Evolutionary conservation across 2,329 filamentous ascomycete species (phyloP).

Genomic region (Ceratocystis ficicola): DNA sequence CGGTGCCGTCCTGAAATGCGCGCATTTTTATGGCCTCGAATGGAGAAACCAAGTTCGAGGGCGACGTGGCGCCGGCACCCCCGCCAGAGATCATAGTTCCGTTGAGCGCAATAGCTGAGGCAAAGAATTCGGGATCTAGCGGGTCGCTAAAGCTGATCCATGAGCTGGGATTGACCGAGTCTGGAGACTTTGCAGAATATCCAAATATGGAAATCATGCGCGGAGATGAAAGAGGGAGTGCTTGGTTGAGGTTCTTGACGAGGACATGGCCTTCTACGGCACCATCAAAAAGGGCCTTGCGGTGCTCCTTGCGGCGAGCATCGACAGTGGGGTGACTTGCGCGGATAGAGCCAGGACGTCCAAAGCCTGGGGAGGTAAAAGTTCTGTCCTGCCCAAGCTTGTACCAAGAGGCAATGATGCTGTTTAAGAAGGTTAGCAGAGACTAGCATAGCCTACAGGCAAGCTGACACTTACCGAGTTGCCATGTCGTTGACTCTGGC

Average conservation of each 20-base stretch:
- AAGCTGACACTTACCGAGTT: slow-evolving; percentile 29
- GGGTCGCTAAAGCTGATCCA: slow-evolving; percentile 29
- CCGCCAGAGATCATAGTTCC: slow-evolving; percentile 29
- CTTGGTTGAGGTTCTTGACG: slow-evolving; percentile 46
- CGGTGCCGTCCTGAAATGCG: slow-evolving; percentile 43
- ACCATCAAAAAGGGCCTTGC: slow-evolving; percentile 37
- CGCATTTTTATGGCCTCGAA: slow-evolving; percentile 43
- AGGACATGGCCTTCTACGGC: slow-evolving; percentile 53
- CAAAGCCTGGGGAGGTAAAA: slow-evolving; percentile 38
- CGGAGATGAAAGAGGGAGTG: slow-evolving; percentile 42
- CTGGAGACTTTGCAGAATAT: slow-evolving; percentile 43
- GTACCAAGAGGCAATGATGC: slow-evolving; percentile 44
- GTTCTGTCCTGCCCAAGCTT: slow-evolving; percentile 40
- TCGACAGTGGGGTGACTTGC: slow-evolving; percentile 43
- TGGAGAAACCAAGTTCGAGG: slow-evolving; percentile 39
- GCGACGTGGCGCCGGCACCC: slow-evolving; percentile 38
- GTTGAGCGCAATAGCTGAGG: slow-evolving; percentile 30
- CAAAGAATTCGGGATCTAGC: slow-evolving; percentile 30
- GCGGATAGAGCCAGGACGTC: slow-evolving; percentile 40
- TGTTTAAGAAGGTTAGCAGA: slow-evolving; percentile 26
- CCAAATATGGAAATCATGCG: slow-evolving; percentile 47
- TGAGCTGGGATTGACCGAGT: slow-evolving; percentile 32
- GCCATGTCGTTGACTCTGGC: slow-evolving; percentile 51
- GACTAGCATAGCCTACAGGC: not conserved
- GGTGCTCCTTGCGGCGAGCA: slow-evolving; percentile 31